phyloP scores from a whole-genome alignment of 2,329 filamentous ascomycete species.

The Cordyceps militaris region DNA sequence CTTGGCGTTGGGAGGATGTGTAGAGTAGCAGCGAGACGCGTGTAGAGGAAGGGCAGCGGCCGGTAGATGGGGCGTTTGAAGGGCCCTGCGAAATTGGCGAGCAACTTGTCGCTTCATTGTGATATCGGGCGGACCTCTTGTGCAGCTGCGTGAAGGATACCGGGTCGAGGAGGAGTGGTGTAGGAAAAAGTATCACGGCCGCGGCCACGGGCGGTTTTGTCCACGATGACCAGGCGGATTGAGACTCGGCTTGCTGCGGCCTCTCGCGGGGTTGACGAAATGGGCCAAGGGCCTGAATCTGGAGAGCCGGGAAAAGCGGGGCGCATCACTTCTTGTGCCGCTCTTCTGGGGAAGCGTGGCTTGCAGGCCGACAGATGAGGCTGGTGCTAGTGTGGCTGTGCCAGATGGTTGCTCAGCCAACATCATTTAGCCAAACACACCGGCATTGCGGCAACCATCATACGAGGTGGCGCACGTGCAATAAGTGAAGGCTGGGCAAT shows the following conservation, averaged over 20 bases:
- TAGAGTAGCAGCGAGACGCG: conserved; percentile 39
- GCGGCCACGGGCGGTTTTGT: conserved; percentile 13
- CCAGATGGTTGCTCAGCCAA: conserved; percentile 38
- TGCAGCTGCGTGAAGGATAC: conserved; percentile 9
- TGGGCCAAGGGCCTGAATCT: conserved; percentile 3
- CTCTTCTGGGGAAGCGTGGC: conserved; percentile 14
- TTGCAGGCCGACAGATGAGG: background rate
- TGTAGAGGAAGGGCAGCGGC: conserved; percentile 6
- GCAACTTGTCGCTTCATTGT: conserved; percentile 28
- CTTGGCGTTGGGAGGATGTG: conserved; percentile 51
- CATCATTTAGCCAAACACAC: conserved; percentile 21
- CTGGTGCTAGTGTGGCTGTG: conserved; percentile 17
- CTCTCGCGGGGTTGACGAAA: conserved; percentile 25
- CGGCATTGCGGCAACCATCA: background rate
- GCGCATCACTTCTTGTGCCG: conserved; percentile 11
- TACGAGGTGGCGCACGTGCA: conserved; percentile 9
- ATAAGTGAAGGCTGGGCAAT: conserved; percentile 5
- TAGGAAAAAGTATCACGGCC: conserved; percentile 12
- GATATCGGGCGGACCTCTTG: conserved; percentile 8
- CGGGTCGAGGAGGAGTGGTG: conserved; percentile 8
- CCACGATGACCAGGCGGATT: conserved; percentile 11
- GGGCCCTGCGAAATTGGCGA: conserved; percentile 24
- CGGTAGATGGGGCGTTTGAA: conserved; percentile 16
- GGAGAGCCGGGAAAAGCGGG: conserved; percentile 8
- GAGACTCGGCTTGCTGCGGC: conserved; percentile 33